Evolutionary conservation across 2,329 filamentous ascomycete species (phyloP).

Genomic region (Aspergillus eucalypticola): DNA sequence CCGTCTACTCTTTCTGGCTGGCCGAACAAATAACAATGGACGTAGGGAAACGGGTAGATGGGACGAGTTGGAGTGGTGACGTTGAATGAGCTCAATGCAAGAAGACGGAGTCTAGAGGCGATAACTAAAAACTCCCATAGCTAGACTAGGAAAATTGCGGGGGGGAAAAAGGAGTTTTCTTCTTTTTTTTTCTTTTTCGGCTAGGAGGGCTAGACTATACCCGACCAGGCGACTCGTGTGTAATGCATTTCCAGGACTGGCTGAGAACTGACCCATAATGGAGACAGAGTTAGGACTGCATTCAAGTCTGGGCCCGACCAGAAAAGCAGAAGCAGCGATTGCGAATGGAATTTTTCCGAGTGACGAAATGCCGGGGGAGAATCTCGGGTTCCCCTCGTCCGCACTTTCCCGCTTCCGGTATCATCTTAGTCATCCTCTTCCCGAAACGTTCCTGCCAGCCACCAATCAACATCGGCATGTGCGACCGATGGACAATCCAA

Average conservation of each 20-base stretch:
- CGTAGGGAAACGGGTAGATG: conserved; percentile 12
- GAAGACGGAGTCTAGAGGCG: conserved; percentile 5
- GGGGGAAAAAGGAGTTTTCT: background rate
- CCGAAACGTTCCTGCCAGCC: conserved; percentile 18
- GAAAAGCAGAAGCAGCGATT: background rate
- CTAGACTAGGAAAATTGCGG: conserved; percentile 1
- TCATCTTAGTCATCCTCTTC: conserved; percentile 19
- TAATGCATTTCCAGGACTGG: background rate
- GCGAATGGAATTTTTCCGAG: conserved; percentile 13
- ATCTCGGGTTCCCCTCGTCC: conserved; percentile 14
- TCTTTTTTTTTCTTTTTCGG: background rate
- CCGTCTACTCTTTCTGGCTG: background rate
- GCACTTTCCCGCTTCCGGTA: conserved; percentile 12
- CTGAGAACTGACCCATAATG: background rate
- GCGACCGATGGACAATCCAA: conserved; percentile 21
- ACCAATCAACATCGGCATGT: conserved; percentile 28
- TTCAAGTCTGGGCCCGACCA: background rate
- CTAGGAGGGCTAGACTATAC: conserved; percentile 6
- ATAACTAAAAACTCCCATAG: background rate
- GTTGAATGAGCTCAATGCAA: conserved; percentile 21
- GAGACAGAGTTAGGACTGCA: too few species aligned
- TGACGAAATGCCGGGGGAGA: conserved; percentile 22
- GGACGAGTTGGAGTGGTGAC: conserved; percentile 22
- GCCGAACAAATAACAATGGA: conserved; percentile 6
- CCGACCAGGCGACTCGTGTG: conserved; percentile 2